These are phyloP conservation scores for Lecanicillium sp. DNA, from an alignment of 2,329 filamentous ascomycete species.

Conservation along the genomic window DNA sequence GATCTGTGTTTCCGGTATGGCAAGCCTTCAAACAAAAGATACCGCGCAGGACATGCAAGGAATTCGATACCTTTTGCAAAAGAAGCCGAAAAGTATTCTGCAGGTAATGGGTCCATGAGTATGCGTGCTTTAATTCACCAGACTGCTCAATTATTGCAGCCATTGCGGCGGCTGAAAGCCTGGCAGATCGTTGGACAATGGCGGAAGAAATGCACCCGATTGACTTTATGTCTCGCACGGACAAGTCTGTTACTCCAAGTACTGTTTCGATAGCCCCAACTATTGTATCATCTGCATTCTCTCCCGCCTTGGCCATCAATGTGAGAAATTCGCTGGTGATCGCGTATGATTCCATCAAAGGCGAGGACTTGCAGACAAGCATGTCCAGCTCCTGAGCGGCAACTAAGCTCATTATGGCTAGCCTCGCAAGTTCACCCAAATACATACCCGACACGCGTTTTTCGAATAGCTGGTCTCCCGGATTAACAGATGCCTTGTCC, in stretches of 20 bases:
- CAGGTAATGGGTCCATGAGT: too few species aligned
- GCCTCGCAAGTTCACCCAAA: conserved; percentile 65
- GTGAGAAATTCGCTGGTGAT: conserved; percentile 63
- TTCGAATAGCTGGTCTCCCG: conserved; percentile 74
- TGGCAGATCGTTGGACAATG: conserved; percentile 13
- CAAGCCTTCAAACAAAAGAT: too few species aligned
- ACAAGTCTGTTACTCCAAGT: background rate
- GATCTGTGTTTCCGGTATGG: too few species aligned
- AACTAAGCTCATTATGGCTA: conserved; percentile 45
- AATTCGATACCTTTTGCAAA: too few species aligned
- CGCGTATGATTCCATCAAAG: conserved; percentile 56
- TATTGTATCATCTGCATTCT: background rate
- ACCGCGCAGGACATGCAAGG: too few species aligned
- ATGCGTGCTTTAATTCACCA: background rate
- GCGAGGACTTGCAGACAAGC: background rate
- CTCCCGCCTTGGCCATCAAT: conserved; percentile 25
- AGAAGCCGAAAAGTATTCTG: too few species aligned
- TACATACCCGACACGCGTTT: conserved; percentile 81
- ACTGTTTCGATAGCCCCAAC: background rate
- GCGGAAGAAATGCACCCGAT: conserved; percentile 46
- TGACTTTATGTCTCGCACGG: conserved; percentile 45
- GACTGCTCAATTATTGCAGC: conserved; percentile 16
- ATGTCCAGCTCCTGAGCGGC: conserved; percentile 8
- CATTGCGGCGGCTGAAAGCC: conserved; percentile 15
- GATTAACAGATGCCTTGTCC: conserved; percentile 62